Conservation (phyloP, 495 filamentous ascomycete species). For the Neurospora tetraspora region DNA sequence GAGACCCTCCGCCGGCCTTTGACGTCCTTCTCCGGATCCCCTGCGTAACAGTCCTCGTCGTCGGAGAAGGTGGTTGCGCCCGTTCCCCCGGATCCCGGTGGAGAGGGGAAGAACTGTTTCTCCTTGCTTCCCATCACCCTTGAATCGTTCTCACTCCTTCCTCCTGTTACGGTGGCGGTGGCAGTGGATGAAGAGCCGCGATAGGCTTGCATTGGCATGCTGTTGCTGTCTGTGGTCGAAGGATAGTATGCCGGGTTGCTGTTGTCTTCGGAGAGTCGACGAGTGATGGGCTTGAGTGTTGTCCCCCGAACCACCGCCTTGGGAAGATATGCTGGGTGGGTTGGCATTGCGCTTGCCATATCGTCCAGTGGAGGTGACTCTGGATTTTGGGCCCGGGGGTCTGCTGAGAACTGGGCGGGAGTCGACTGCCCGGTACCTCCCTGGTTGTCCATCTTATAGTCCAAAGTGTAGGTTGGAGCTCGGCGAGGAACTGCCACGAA, state of each 20-base stretch:
- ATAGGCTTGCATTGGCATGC: not conserved
- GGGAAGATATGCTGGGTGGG: slow-evolving; percentile 40
- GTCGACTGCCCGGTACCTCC: slow-evolving; percentile 20
- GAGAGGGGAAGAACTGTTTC: not conserved
- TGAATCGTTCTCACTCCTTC: not conserved
- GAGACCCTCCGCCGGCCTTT: not conserved
- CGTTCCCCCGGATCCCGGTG: not conserved
- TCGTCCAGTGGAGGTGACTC: slow-evolving; percentile 6
- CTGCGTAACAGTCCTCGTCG: not conserved
- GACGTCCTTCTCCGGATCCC: not conserved
- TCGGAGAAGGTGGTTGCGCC: not conserved
- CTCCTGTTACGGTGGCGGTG: slow-evolving; percentile 2
- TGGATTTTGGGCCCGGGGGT: not conserved
- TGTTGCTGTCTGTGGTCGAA: slow-evolving; percentile 1
- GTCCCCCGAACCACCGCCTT: slow-evolving; percentile 22
- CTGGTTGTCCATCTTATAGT: slow-evolving; percentile 20
- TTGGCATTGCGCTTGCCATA: slow-evolving; percentile 26
- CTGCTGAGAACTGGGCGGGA: slow-evolving; percentile 14
- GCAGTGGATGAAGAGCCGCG: not conserved
- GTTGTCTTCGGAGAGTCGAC: slow-evolving; percentile 11
- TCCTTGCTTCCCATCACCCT: not conserved
- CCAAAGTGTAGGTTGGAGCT: slow-evolving; percentile 19
- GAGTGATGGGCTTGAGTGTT: slow-evolving; percentile 10
- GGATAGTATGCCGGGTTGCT: not conserved
- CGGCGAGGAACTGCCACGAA: slow-evolving; percentile 1